Base-by-base conservation (phyloP, 192 early-diverging fungal species). In the Haplosporangium gracile region DNA sequence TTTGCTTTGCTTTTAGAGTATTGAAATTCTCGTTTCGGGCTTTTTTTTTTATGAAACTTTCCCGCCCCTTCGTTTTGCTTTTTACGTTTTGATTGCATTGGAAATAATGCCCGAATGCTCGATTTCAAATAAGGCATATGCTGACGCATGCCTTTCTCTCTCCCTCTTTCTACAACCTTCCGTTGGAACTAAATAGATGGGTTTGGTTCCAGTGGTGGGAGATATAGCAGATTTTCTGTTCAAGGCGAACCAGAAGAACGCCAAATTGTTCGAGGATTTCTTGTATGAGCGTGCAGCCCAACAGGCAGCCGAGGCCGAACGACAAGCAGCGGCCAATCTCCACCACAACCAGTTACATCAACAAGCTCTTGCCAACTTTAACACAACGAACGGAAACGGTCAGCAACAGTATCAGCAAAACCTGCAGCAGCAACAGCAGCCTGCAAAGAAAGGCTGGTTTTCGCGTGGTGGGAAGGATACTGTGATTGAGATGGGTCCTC, bases 171-270 rank as follows among this genome's bases (percentile, higher is more conserved):
- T 34, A 32, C 51, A 60, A 60, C 55, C 55, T 34, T 45, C 4
- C 24, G 6, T 43, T 39, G 34, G 5, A 38, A 29, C 24, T 11
- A 45, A 18, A 16, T 85, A 92, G 92, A 43, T 91, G 40, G 91
- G 92, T 1, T n/a, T 93, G 26, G 76, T 89, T 29, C 92, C 92
- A 15, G 15, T 93, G 7, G 26, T 90, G 2, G 92, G 92, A 20
- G 92, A 93, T 76, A 13, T 92, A 13, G 40, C 78, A 16, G 92
- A 93, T 75, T 87, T 89, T 20, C 57, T 93, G 47, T 91, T 87
- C 72, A 93, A 91, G 70, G 83, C 85, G 4, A 93, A 93, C 60
- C 82, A 80, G 78, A 88, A 79, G 47, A 93, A 93, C 78, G 90
- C 90, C 32, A 71, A 83, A 43, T n/a, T 92, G 9, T 84, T 93